Evolutionary conservation across 176 grass and related monocot genomes (phyloP), one percentile per base, ranked within the genome.

Genomic region (Oryza officinalis): DNA sequence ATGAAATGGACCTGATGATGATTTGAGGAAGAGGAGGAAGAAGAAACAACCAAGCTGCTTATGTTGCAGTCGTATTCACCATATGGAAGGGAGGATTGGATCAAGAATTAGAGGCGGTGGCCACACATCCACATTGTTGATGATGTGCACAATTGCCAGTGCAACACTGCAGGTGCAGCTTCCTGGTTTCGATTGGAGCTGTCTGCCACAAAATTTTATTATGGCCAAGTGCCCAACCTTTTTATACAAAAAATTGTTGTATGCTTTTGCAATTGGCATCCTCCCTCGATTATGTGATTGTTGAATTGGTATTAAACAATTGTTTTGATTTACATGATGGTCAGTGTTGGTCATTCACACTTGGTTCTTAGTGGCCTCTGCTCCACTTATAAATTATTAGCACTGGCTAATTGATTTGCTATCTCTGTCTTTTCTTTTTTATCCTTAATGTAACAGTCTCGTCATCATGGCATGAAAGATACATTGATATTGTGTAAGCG

Each of bases 61-160:
- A 54, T 54, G 5, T 52, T 41, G 82, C 72, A 22, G 63, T 18
- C n/a, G 22, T 13, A 20, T 23, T 45, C 37, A 77, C 45, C 17
- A 41, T 50, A 20, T 22, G 22, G 35, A 76, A 77, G 79, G 25
- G 22, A 72, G 41, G 47, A 28, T 12, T 38, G 67, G 67, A 66
- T 78, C 86, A 83, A 78, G 23, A 25, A 31, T 76, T 46, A 35
- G 30, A 63, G 35, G n/a, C 22, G 27, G 75, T 22, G 27, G 83
- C 13, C 38, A 22, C 66, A 49, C 38, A 86, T 87, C 86, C 73
- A 82, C 72, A 76, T 79, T 14, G 28, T 6, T 30, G 28, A 30
- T 71, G n/a, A 37, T 70, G 4, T 22, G 37, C 72, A 44, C 49
- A 70, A 44, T 82, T 49, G 79, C 37, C 65, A 76, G 4, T 54